A percentile compares a stretch with the other conserved stretches of the same genome.
These are phyloP conservation scores for Triangularia setosa DNA, from an alignment of 2,329 filamentous ascomycete species.

Conservation along the genomic window DNA sequence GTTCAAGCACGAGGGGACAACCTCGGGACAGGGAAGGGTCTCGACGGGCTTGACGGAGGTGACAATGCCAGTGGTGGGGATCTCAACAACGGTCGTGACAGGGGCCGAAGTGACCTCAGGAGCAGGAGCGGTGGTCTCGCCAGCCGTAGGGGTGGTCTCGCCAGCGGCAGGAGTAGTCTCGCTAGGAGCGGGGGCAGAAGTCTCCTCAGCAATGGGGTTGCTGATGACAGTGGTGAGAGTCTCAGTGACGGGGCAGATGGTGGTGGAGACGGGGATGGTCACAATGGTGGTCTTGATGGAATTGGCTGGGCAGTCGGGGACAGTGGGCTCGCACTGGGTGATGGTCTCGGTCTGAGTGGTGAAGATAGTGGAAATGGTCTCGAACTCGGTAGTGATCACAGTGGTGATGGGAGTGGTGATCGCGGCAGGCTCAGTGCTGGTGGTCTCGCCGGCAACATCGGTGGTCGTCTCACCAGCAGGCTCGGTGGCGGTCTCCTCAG, in stretches of 20 bases:
- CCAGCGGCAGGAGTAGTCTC: conserved; percentile 18
- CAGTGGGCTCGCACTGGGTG: conserved; percentile 49
- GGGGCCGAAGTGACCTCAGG: conserved; percentile 40
- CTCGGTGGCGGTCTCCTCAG: conserved; percentile 3
- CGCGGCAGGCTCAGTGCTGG: conserved; percentile 41
- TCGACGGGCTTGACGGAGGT: conserved; percentile 33
- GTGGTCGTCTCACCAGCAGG: neutral
- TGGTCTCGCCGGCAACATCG: conserved; percentile 13
- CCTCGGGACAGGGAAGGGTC: conserved; percentile 58
- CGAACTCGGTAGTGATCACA: conserved; percentile 38
- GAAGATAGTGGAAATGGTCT: conserved; percentile 28
- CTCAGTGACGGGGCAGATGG: conserved; percentile 58
- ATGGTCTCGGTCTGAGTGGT: conserved; percentile 37
- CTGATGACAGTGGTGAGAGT: conserved; percentile 38
- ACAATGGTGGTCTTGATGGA: conserved; percentile 31
- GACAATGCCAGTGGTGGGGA: conserved; percentile 27
- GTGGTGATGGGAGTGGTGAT: conserved; percentile 41
- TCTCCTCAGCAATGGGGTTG: conserved; percentile 18
- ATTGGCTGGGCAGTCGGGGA: conserved; percentile 34
- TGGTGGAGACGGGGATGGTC: conserved; percentile 55
- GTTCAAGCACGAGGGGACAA: conserved; percentile 86
- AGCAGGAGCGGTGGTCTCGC: conserved; percentile 5
- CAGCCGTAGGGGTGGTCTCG: conserved; percentile 34
- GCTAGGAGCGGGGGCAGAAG: conserved; percentile 8
- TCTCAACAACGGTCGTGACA: conserved; percentile 39